Conservation (phyloP, 2,329 filamentous ascomycete species). For the Fusarium fujikuroi region DNA sequence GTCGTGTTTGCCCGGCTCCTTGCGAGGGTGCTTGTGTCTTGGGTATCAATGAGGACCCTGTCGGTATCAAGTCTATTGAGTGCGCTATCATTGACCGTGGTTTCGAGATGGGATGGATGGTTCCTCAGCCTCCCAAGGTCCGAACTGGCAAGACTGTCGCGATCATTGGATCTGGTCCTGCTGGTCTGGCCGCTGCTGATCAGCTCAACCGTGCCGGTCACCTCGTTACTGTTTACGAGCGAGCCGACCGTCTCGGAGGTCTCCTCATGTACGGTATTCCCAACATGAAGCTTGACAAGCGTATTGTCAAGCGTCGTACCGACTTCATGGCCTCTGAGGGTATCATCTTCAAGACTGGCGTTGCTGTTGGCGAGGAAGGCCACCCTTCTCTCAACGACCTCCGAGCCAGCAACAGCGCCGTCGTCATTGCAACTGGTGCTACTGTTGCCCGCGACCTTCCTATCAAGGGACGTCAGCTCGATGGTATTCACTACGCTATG, state of each 20-base stretch:
- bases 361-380: constrained; percentile 80
- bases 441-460: constrained; percentile 93
- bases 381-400: constrained; percentile 73
- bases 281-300: constrained; percentile 99
- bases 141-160: constrained; percentile 91
- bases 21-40: constrained; percentile 96
- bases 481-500: constrained; percentile 96
- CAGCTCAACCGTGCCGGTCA: constrained; percentile 96
- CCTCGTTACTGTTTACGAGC: constrained; percentile 89
- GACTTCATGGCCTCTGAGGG: constrained; percentile 95
- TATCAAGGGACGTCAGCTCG: constrained; percentile 86
- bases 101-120: constrained; percentile 98
- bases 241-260: constrained; percentile 88
- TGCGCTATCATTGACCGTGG: constrained; percentile 98
- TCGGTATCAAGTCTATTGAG: constrained; percentile 98
- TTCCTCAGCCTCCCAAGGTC: constrained; percentile 79
- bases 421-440: constrained; percentile 90
- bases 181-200: constrained; percentile 89
- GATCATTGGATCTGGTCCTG: constrained; percentile 90
- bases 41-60: constrained; percentile 95
- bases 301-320: constrained; percentile 92
- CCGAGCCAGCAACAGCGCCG: constrained; percentile 79
- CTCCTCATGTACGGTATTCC: constrained; percentile 98
- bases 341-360: constrained; percentile 81
- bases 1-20: constrained; percentile 94